Percentiles rank a stretch among this genome's conserved stretches.
Conservation (phyloP, 2,329 filamentous ascomycete genomes). For the Graphiopsis chlorocephala region DNA sequence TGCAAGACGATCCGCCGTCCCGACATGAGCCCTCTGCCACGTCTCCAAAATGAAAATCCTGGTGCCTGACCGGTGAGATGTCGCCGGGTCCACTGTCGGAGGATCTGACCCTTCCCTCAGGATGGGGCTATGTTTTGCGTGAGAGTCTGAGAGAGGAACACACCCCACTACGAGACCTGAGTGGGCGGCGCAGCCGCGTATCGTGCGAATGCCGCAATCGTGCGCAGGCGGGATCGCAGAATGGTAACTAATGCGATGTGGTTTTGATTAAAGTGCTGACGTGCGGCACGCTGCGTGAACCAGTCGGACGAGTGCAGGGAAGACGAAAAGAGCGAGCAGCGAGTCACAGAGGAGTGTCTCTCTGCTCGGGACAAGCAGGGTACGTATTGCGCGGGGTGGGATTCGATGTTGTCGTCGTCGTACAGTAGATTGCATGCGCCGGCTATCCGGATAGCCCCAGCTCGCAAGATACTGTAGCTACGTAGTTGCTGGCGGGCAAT, state of each 20-base stretch:
- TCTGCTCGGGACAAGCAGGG: not conserved
- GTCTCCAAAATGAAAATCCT: not conserved
- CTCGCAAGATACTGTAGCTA: not conserved
- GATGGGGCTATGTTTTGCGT: slow-evolving; percentile 3
- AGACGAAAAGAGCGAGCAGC: not conserved
- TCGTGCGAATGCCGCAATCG: not conserved
- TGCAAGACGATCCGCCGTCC: not conserved
- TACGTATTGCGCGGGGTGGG: slow-evolving; percentile 11
- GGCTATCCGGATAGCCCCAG: slow-evolving; percentile 3
- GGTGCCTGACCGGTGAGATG: not conserved
- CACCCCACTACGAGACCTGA: not conserved
- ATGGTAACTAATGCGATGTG: not conserved
- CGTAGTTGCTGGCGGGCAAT: not conserved
- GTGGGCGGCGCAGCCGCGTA: not conserved
- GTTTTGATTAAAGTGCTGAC: slow-evolving; percentile 13
- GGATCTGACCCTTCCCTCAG: not conserved
- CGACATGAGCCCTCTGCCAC: not conserved
- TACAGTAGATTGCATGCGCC: slow-evolving; percentile 4
- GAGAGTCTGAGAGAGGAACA: no score
- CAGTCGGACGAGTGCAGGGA: not conserved
- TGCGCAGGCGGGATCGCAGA: not conserved
- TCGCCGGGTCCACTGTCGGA: not conserved
- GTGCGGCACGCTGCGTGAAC: slow-evolving; percentile 5
- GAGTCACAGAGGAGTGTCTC: not conserved
- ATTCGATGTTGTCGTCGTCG: not conserved